These are phyloP conservation scores for Styphnolobium japonicum DNA, from an alignment of 306 rosid species.

Conservation along the genomic window DNA sequence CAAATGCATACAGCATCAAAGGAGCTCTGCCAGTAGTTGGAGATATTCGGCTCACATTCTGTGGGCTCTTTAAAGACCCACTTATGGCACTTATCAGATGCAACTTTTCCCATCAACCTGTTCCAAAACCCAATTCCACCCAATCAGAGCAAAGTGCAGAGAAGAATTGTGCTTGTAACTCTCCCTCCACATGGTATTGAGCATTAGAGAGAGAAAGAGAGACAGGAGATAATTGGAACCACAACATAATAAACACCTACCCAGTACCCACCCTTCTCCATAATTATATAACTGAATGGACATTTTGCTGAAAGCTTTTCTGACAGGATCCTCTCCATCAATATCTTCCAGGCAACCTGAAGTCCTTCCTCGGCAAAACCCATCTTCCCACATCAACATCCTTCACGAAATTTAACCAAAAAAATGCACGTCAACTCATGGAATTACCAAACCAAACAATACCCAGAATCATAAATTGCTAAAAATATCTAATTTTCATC, in stretches of 20 bases:
- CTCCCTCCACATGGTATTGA: conserved; percentile 17
- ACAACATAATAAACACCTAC: conserved; percentile 64
- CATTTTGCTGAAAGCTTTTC: conserved; percentile 98
- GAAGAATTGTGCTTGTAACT: background rate
- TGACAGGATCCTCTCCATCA: conserved; percentile 91
- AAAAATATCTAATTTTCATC: background rate
- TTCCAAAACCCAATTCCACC: conserved; percentile 17
- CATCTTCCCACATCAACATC: conserved; percentile 99
- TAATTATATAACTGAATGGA: conserved; percentile 98
- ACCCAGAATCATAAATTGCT: conserved; percentile 3
- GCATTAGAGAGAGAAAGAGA: conserved; percentile 10
- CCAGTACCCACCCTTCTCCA: conserved; percentile 99
- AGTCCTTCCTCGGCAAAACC: conserved; percentile 83
- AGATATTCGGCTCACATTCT: conserved; percentile 92
- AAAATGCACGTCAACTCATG: background rate
- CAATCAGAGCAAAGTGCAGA: conserved; percentile 29
- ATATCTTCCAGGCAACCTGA: conserved; percentile 77
- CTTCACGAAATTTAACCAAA: conserved; percentile 36
- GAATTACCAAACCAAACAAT: background rate
- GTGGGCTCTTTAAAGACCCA: conserved; percentile 99
- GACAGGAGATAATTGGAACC: background rate
- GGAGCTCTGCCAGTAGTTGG: conserved; percentile 99
- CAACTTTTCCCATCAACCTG: conserved; percentile 99
- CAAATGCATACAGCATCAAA: conserved; percentile 85
- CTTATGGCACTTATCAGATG: conserved; percentile 99